Evolutionary conservation across 352 stramenopile species (phyloP), one percentile per base, ranked within the genome.

Genomic region (Globisporangium parvum): DNA sequence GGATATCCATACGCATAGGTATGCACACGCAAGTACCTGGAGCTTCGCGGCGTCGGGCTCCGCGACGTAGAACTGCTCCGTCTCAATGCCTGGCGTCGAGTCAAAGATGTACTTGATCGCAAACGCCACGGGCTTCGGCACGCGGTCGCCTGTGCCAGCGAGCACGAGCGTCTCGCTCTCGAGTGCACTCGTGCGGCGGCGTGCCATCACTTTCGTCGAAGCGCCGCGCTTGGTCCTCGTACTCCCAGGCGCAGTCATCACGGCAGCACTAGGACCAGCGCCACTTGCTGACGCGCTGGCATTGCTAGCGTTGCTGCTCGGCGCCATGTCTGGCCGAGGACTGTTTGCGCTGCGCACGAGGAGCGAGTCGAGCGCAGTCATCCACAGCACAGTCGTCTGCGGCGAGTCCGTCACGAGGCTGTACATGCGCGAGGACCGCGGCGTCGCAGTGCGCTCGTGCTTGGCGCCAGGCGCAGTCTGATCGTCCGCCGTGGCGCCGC

Each of bases 61-160:
- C 1, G 63, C 35, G 58, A 88, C 75, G 64, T 93, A 93, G 50
- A 93, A 93, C 18, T 61, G 67, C 33, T 75, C 61, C 0, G 77
- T 93, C 60, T 93, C 82, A 45, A 93, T 89, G 3, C 82, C 82
- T 37, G 82, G 80, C 15, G 71, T 78, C 35, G 80, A 91, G 47
- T 93, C 75, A 54, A 88, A 91, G 44, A 93, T 93, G 58, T 87
- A 93, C 45, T 93, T 78, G 57, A 93, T 87, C 33, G 78, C 75
- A 40, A 71, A 71, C 17, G 78, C 64, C 41, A 87, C 66, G 3
- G 79, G 69, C 33, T 71, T 76, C 8, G 82, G 82, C 6, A 93
- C 69, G 21, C 59, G 57, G 28, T 91, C 78, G 15, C 67, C 63
- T 2, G 75, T 55, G 1, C 68, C 60, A 1, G 62, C 52, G 1